These are phyloP conservation scores for Aspergillus mulundensis DNA, from an alignment of 495 filamentous ascomycete genomes.

Conservation along the genomic window DNA sequence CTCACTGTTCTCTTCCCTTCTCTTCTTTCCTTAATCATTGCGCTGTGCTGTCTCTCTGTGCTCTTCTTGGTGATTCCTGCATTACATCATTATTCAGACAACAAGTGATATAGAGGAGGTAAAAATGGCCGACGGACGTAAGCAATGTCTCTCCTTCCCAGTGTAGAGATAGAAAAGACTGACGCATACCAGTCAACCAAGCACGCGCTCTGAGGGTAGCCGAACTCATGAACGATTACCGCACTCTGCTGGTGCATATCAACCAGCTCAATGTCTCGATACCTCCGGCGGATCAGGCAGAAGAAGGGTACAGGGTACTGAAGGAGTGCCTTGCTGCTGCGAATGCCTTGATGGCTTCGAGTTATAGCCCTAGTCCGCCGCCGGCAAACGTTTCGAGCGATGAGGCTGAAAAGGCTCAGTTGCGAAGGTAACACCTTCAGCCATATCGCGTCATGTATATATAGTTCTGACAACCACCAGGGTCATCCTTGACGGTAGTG, in stretches of 20 bases:
- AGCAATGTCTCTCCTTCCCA: slow-evolving; percentile 24
- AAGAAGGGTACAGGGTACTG: slow-evolving; percentile 72
- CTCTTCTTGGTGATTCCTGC: slow-evolving; percentile 2
- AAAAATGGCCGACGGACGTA: slow-evolving; percentile 60
- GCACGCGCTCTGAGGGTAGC: slow-evolving; percentile 75
- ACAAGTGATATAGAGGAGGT: neutral
- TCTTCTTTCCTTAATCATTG: slow-evolving; percentile 4
- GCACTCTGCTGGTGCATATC: slow-evolving; percentile 76
- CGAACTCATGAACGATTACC: slow-evolving; percentile 82
- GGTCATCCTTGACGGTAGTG: slow-evolving; percentile 71
- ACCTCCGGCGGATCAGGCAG: slow-evolving; percentile 64
- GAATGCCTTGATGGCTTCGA: slow-evolving; percentile 67
- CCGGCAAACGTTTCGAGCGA: slow-evolving; percentile 52
- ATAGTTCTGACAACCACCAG: slow-evolving; percentile 37
- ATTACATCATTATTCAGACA: neutral
- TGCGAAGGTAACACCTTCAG: slow-evolving; percentile 59
- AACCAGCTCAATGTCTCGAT: slow-evolving; percentile 59
- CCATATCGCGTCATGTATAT: neutral
- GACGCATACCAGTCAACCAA: slow-evolving; percentile 64
- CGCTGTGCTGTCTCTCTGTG: slow-evolving; percentile 3
- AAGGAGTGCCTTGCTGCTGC: slow-evolving; percentile 72
- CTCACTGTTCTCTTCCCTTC: slow-evolving; percentile 7
- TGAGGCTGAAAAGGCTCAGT: slow-evolving; percentile 68
- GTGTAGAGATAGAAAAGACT: neutral
- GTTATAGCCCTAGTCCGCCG: slow-evolving; percentile 54